Conservation (phyloP, 176 grass and related monocot genomes). For the Coix lacrymajobi region DNA sequence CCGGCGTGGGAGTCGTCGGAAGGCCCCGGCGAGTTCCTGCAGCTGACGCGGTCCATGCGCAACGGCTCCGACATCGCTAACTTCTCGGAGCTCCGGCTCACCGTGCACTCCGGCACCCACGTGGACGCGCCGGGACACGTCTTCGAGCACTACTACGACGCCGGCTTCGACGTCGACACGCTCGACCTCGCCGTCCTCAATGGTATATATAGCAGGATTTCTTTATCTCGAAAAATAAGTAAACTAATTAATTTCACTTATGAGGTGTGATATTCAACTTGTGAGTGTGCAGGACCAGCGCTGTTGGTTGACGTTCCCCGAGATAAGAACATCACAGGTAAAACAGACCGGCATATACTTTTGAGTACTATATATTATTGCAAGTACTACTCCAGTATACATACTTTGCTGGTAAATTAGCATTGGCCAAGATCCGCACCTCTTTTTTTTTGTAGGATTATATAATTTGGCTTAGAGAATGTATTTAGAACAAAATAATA, state of each 20-base stretch:
- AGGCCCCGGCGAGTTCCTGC: slow-evolving; percentile 56
- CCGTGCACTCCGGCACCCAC: slow-evolving; percentile 67
- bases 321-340: slow-evolving; percentile 79
- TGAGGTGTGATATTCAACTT: not conserved
- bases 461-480: not conserved
- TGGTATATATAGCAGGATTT: slow-evolving; percentile 25
- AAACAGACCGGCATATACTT: not conserved
- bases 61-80: slow-evolving; percentile 71
- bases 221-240: not conserved
- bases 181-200: slow-evolving; percentile 65
- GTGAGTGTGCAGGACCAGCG: slow-evolving; percentile 46
- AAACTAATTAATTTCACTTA: not conserved
- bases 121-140: slow-evolving; percentile 77
- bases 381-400: not conserved
- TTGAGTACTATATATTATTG: not conserved
- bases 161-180: slow-evolving; percentile 63
- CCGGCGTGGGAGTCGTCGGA: slow-evolving; percentile 54
- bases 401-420: not conserved
- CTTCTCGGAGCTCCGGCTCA: slow-evolving; percentile 66
- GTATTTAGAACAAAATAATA: not conserved
- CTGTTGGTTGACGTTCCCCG: slow-evolving; percentile 75
- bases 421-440: not conserved
- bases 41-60: slow-evolving; percentile 50
- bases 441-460: not conserved
- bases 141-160: slow-evolving; percentile 64